Evolutionary conservation across 108 stramenopile genomes (phyloP).

Genomic region (Skeletonema menzelii): DNA sequence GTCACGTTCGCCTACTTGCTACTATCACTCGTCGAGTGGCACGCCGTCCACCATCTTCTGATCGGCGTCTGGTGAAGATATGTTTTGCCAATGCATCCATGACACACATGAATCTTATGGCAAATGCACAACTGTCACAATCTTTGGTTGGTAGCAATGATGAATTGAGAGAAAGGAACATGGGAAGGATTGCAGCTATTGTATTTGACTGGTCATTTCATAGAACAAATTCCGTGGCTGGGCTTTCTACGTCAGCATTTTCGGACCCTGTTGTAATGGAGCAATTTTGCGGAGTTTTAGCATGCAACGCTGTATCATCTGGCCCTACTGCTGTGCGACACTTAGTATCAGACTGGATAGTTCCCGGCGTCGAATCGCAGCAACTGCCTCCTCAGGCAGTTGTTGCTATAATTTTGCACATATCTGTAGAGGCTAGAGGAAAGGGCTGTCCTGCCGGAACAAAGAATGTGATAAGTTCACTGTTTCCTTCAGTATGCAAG

Average conservation of each 20-base stretch:
- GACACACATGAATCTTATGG: conserved; percentile 28
- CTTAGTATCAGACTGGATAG: conserved; percentile 75
- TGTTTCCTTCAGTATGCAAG: conserved; percentile 50
- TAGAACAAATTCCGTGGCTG: neutral
- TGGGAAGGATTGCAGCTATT: conserved; percentile 78
- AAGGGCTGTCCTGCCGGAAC: conserved; percentile 58
- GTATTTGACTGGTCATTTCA: conserved; percentile 67
- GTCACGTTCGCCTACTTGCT: conserved; percentile 68
- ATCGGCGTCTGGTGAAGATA: conserved; percentile 55
- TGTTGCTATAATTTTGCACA: conserved; percentile 50
- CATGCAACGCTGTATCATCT: conserved; percentile 75
- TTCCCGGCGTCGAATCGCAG: conserved; percentile 52
- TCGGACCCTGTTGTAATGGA: conserved; percentile 71
- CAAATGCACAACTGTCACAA: conserved; percentile 37
- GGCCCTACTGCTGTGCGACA: conserved; percentile 64
- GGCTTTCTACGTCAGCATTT: conserved; percentile 48
- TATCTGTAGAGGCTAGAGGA: conserved; percentile 56
- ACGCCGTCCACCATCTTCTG: conserved; percentile 57
- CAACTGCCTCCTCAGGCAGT: conserved; percentile 52
- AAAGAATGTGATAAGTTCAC: conserved; percentile 50
- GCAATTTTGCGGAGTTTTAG: conserved; percentile 65
- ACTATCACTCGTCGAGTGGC: conserved; percentile 71
- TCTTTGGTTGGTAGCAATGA: conserved; percentile 57
- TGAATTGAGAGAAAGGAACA: conserved; percentile 74
- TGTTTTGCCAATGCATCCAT: conserved; percentile 72